Conservation (phyloP, 768 basidiomycete genomes). For the Hericium alpestre region DNA sequence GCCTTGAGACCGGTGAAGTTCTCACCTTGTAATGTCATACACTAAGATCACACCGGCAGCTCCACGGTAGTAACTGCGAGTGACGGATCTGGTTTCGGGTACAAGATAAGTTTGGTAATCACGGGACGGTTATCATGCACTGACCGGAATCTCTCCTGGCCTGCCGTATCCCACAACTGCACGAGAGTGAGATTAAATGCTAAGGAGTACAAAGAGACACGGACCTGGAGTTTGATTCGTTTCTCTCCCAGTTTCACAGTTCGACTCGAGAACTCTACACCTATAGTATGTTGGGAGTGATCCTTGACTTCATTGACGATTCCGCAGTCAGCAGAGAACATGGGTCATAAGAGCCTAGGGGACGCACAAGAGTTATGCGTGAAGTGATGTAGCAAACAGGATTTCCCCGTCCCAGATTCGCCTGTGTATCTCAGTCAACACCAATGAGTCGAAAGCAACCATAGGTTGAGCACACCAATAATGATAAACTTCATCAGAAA, state of each 20-base stretch:
- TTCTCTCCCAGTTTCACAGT: constrained; percentile 90
- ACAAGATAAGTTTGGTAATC: constrained; percentile 8
- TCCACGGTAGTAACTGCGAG: constrained; percentile 91
- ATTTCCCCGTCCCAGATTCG: constrained; percentile 95
- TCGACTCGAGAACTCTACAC: constrained; percentile 94
- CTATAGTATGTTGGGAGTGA: constrained; percentile 95
- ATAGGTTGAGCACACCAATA: constrained; percentile 50
- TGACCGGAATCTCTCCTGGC: constrained; percentile 88
- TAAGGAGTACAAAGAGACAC: constrained; percentile 11
- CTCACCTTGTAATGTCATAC: constrained; percentile 81
- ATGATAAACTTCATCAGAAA: constrained; percentile 99
- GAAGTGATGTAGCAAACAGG: constrained; percentile 92
- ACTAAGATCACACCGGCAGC: constrained; percentile 88
- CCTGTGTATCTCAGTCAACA: constrained; percentile 34
- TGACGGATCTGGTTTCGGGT: constrained; percentile 55
- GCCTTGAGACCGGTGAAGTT: constrained; percentile 21
- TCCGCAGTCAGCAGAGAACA: constrained; percentile 2
- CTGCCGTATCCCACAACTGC: constrained; percentile 94
- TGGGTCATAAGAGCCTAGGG: not conserved
- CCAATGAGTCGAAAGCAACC: not conserved
- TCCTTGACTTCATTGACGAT: constrained; percentile 64
- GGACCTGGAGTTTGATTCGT: constrained; percentile 88
- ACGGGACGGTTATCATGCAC: constrained; percentile 13
- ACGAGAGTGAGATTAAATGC: not conserved
- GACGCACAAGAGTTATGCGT: constrained; percentile 87